A percentile compares a stretch with the other conserved stretches of the same genome.
phyloP scores from a whole-genome alignment of 768 basidiomycete species.

The Holtermannia corniformis region DNA sequence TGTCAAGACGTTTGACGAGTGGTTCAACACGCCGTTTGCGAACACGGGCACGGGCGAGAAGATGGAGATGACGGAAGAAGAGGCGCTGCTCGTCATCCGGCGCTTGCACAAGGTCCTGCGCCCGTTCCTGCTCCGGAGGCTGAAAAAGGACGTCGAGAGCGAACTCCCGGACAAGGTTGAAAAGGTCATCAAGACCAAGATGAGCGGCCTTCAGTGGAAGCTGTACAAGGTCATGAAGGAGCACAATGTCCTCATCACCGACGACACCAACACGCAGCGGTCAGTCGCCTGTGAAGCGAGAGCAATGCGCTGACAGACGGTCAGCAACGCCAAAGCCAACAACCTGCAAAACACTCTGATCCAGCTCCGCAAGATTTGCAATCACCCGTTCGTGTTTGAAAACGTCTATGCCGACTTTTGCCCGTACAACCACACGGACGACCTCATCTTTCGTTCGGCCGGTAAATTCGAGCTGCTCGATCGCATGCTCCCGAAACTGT shows the following conservation, averaged over 20 bases:
- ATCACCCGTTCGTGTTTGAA: constrained; percentile 93
- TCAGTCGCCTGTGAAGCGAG: constrained; percentile 13
- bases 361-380: constrained; percentile 96
- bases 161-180: constrained; percentile 96
- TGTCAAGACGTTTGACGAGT: constrained; percentile 97
- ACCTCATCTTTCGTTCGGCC: constrained; percentile 71
- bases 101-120: constrained; percentile 92
- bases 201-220: constrained; percentile 84
- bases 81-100: constrained; percentile 90
- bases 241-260: constrained; percentile 76
- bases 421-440: constrained; percentile 68
- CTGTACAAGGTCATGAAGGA: constrained; percentile 97
- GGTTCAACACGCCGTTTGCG: constrained; percentile 99
- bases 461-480: constrained; percentile 91
- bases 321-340: constrained; percentile 9
- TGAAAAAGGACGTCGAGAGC: constrained; percentile 95
- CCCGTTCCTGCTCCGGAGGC: constrained; percentile 79
- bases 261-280: constrained; percentile 45
- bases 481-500: constrained; percentile 89
- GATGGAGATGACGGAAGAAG: constrained; percentile 99
- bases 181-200: constrained; percentile 92
- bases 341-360: constrained; percentile 73
- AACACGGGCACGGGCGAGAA: constrained; percentile 91
- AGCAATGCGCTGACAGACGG: not conserved
- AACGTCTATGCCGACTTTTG: constrained; percentile 92